Evolutionary conservation across 257 asterid species (phyloP).

Genomic region (Ophiorrhiza pumila): DNA sequence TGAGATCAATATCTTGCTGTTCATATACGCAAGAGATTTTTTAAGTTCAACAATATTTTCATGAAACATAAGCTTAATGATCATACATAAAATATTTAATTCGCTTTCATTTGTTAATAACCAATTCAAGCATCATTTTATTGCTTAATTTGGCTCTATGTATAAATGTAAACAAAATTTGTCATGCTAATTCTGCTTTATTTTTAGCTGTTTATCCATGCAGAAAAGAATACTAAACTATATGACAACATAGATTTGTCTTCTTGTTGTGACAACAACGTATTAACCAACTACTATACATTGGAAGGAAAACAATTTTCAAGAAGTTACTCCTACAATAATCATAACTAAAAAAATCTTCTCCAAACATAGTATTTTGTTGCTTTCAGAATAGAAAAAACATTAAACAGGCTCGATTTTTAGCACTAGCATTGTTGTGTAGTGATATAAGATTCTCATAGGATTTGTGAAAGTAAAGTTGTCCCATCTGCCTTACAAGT

Average conservation of each 20-base stretch:
- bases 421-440: too few species aligned
- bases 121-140: neutral
- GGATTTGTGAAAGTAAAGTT: neutral
- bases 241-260: neutral
- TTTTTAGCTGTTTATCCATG: neutral
- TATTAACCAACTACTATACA: neutral
- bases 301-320: neutral
- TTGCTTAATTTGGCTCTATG: too few species aligned
- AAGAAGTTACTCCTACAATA: too few species aligned
- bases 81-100: neutral
- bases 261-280: neutral
- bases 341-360: too few species aligned
- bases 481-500: too few species aligned
- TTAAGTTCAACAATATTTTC: neutral
- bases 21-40: neutral
- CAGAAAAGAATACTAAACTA: neutral
- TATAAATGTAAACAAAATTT: too few species aligned
- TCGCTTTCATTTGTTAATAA: too few species aligned
- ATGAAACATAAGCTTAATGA: neutral
- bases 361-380: neutral
- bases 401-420: too few species aligned
- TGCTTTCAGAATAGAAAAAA: neutral
- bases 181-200: neutral
- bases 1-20: slow-evolving; percentile 79
- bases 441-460: neutral